Evolutionary conservation across 352 stramenopile species (phyloP), one percentile per base, ranked within the genome.

Genomic region (Phytophthora pisi): DNA sequence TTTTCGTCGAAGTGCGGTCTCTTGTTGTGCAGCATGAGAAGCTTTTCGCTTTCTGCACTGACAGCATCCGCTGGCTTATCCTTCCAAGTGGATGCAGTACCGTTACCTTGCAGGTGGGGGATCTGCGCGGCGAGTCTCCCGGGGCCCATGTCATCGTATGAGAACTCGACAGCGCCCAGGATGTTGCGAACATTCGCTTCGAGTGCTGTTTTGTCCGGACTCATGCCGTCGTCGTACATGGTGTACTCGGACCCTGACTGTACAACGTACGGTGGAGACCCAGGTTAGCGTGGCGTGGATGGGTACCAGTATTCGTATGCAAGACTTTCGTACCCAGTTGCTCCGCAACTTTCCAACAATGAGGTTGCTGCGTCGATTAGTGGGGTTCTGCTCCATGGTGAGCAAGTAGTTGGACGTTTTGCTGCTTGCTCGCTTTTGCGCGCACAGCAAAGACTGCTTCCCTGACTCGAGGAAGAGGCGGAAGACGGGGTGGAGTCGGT

Each of bases 21-120:
- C 49, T 98, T 97, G 84, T 99, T 99, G 58, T 86, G 92, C 61
- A 98, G 70, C 43, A 89, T 76, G 40, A 96, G 9, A 6, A 56
- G 61, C 20, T 47, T 55, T 3, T 68, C 58, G 38, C 18, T 83
- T 58, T 47, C 58, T 4, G 16, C 36, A 30, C 45, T 56, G 18
- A 2, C 15, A 0, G 5, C 20, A 3, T 53, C 38, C 15, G 45
- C 11, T 4, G 23, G 20, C 24, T 62, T 62, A 57, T 90, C 81
- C 31, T 71, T 76, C 71, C 74, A 81, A 40, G 63, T 53, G 2
- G 45, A 54, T 0, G 59, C 61, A 7, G 46, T 18, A 1, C 76
- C 72, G n/a, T 54, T 77, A 1, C 70, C 62, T 11, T 78, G 66
- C 0, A 89, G 71, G 10, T 59, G 53, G 2, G 81, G 79, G 3